A percentile compares a stretch with the other conserved stretches of the same genome.
phyloP scores from a whole-genome alignment of 2,329 filamentous ascomycete species.

The Leptodontidium sp. region DNA sequence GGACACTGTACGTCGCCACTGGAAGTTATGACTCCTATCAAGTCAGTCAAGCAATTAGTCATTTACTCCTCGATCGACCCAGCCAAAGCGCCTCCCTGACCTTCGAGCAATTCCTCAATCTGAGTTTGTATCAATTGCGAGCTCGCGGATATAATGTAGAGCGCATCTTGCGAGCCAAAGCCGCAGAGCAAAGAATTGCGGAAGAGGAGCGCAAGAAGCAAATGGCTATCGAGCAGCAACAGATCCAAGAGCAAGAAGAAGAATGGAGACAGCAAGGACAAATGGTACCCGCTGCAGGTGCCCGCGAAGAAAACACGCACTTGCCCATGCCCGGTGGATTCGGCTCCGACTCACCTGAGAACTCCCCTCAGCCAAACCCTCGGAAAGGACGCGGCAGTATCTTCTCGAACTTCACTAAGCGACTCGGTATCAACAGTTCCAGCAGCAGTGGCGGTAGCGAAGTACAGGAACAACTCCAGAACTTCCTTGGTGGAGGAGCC shows the following conservation, averaged over 20 bases:
- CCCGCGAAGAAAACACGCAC: conserved; percentile 38
- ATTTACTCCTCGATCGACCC: conserved; percentile 80
- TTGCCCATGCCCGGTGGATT: conserved; percentile 78
- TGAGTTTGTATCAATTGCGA: conserved; percentile 82
- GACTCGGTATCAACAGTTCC: conserved; percentile 69
- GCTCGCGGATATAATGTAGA: conserved; percentile 96
- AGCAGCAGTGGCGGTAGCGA: conserved; percentile 46
- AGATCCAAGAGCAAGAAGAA: conserved; percentile 67
- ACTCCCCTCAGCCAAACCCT: conserved; percentile 54
- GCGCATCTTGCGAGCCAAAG: conserved; percentile 87
- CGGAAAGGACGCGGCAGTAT: conserved; percentile 55
- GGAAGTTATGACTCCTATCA: conserved; percentile 85
- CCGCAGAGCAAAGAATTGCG: conserved; percentile 85
- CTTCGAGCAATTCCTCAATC: conserved; percentile 88
- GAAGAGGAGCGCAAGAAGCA: conserved; percentile 82
- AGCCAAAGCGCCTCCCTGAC: conserved; percentile 90
- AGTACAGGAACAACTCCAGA: conserved; percentile 53
- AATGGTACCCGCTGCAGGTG: conserved; percentile 26
- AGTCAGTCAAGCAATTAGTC: conserved; percentile 86
- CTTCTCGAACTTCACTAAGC: conserved; percentile 71
- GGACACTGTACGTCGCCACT: conserved; percentile 76
- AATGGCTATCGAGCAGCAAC: conserved; percentile 75
- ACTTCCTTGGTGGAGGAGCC: conserved; percentile 49
- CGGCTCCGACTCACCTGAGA: conserved; percentile 66
- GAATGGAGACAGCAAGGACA: conserved; percentile 49